Conservation (phyloP, 1,284 basidiomycete genomes). For the Puccinia novopanici region DNA sequence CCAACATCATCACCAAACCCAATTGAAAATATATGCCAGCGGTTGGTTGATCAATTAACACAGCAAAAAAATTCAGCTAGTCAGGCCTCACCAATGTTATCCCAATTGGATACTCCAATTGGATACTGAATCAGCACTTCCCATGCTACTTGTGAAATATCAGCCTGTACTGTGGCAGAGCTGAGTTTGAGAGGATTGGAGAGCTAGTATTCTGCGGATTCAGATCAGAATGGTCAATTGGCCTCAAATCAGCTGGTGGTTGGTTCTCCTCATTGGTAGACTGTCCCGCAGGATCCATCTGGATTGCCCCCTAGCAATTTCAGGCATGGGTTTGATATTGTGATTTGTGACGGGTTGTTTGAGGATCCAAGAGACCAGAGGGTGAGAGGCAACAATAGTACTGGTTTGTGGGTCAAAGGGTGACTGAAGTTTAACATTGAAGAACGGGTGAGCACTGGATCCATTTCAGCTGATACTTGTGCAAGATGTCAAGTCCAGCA, state of each 20-base stretch:
- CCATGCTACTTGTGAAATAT: slow-evolving; percentile 16
- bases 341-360: not conserved
- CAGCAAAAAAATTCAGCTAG: slow-evolving; percentile 11
- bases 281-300: not conserved
- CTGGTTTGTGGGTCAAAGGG: not conserved
- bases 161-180: slow-evolving; percentile 35
- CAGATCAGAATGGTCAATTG: not conserved
- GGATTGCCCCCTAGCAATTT: not conserved
- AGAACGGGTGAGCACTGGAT: not conserved
- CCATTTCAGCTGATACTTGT: not conserved
- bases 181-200: not conserved
- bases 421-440: not conserved
- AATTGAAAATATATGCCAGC: not conserved
- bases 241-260: not conserved
- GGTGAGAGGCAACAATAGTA: not conserved
- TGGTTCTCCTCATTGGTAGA: not conserved
- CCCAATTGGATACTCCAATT: slow-evolving; percentile 26
- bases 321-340: not conserved
- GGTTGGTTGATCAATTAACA: not conserved
- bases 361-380: not conserved
- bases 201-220: not conserved
- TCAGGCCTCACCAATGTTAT: slow-evolving; percentile 28
- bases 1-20: not conserved
- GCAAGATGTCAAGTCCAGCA: not conserved
- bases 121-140: slow-evolving; percentile 26